Evolutionary conservation across 352 stramenopile genomes (phyloP), one percentile per base, ranked within the genome.

Genomic region (Globisporangium alternatum): DNA sequence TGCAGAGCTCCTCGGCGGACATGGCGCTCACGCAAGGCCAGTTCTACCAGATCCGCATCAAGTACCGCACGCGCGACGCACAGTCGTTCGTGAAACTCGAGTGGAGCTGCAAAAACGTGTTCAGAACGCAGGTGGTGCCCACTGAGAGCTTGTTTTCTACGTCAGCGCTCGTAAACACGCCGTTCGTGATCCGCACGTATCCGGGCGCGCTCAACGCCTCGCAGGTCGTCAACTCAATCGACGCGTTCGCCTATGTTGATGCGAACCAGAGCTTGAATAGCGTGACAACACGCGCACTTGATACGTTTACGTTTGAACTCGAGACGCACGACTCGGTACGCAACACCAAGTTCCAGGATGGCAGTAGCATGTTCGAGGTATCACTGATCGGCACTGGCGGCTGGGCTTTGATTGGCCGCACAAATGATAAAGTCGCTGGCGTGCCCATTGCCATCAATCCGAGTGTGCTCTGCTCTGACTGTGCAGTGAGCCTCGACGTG

Each of bases 271-370:
- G 82, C 8, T 71, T 56, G 56, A 43, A 0, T 13, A 51, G 1
- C 15, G 63, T 86, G 12, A 73, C 61, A 3, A 70, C 75, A 2
- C 72, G 65, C 0, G 80, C 86, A 0, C 70, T 93, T 3, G 58
- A 75, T 15, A 68, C 77, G 17, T 78, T 86, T 33, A 72, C 62
- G 1, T 97, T 98, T 60, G 67, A 86, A 30, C 65, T 98, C 1
- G 83, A 97, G 66, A 79, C 93, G 4, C 77, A 79, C 52, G 90
- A 97, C 58, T 48, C 68, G 0, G 81, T 86, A 28, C 69, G 76
- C 12, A 98, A 98, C 57, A 71, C 75, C n/a, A 90, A 83, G 10
- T 90, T 91, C 55, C 93, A 98, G 35, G 83, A 89, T 56, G 95
- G 92, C 8, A 84, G 70, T 30, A 81, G 95, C 47, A 8, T 19